Base-by-base conservation (phyloP, 208 protist genomes). In the Trypanosoma boissoni region DNA sequence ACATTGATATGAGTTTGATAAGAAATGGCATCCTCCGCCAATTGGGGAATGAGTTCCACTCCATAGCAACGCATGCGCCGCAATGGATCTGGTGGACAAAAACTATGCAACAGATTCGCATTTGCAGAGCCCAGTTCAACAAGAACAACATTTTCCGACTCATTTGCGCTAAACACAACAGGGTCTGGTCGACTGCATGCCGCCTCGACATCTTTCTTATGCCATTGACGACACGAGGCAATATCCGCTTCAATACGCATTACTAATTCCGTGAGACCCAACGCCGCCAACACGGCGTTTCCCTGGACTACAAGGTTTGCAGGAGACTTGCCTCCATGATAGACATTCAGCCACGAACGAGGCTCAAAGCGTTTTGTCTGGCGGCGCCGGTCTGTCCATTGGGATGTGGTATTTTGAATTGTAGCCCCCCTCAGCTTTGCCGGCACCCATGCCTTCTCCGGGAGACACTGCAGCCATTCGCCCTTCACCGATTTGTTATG, bases 41-140 rank as follows among this genome's bases (percentile, higher is more conserved):
- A 41, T 2, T 0, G 8, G 16, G 24, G 28, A 3, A 43, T 44
- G 8, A 42, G 14, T 18, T 61, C 56, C 4, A 61, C 56, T 43
- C 56, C 56, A 23, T 43, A 61, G 29, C 56, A 61, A 6, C 56
- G 24, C 27, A 61, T 31, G 12, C 44, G 26, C 1, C 42, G 56
- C 14, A 61, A 52, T 28, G 56, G 56, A 52, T 61, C 56, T 3
- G 56, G 56, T 21, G 56, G 56, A 23, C 56, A 61, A n/a, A 61
- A 20, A 28, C 27, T 52, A 52, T 52, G 52, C 29, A 61, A 20
- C 26, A 61, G 28, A 43, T 61, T 61, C 21, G 27, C 56, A 61
- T 61, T 61, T 2, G 41, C 56, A 31, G 43, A 28, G 23, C 43
- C 41, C 2, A 61, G 16, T 29, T 61, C 43, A 3, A 61, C 56